Base-by-base conservation (phyloP, 2,329 filamentous ascomycete genomes). In the Colletotrichum australisinense region DNA sequence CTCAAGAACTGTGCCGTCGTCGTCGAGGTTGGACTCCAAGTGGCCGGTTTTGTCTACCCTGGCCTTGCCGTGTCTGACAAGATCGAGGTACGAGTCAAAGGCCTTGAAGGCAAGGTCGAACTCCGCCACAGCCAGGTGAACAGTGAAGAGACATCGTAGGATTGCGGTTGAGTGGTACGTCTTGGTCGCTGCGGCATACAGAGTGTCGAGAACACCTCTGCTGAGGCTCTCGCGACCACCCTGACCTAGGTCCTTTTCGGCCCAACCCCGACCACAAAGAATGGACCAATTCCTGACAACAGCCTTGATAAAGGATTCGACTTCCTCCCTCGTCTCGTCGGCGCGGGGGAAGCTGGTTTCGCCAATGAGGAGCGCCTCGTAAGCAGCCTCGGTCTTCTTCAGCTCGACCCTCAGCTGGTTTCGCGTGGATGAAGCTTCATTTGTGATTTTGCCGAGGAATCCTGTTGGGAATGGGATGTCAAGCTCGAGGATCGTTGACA, bases 91-190 rank as follows among this genome's bases (percentile, higher is more conserved):
- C 0, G 95, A 95, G 80, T 97, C 93, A 75, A 98, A 94, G 0
- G 97, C 94, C 79, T 95, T 95, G 81, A 97, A 92, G 1, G 95
- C 95, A 62, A 98, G 86, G 69, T 98, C 94, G 76, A 98, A 98
- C 77, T 99, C 96, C 9, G 95, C 95, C 22, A 98, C 87, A 2
- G 95, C 90, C 22, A 96, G 87, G 81, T 99, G 97, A 2, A 98
- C 93, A 12, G 91, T 93, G 80, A 98, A 98, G 0, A 99, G 87
- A 78, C 95, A 91, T 71, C 96, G 90, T 35, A 99, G 85, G 74
- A 98, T 94, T 11, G 95, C 87, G 1, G 96, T 97, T 1, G 97
- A 99, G 83, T 99, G 97, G 79, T 97, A 99, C 0, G 95, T 98
- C 82, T 97, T 98, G 11, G 93, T 95, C 8, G 96, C 94, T 26